Evolutionary conservation across 208 protist genomes (phyloP).

Genomic region (Naegleria gruberi): DNA sequence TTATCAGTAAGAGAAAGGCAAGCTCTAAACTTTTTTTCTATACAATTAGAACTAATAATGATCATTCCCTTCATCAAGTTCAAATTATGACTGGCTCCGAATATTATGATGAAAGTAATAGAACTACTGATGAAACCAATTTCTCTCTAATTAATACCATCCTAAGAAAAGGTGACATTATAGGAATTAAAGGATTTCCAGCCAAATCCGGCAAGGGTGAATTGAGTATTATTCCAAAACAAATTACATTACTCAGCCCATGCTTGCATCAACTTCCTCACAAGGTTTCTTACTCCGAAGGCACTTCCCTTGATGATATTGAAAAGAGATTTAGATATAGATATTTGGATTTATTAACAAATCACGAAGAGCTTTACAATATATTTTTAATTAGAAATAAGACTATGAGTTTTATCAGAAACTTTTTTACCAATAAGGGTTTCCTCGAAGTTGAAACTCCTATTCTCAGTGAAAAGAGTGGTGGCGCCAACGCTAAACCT

Average conservation of each 20-base stretch:
- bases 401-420: conserved; percentile 48
- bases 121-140: background rate
- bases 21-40: background rate
- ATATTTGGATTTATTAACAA: background rate
- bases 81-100: background rate
- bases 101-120: background rate
- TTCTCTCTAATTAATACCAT: background rate
- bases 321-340: conserved; percentile 6
- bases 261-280: conserved; percentile 1
- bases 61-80: background rate
- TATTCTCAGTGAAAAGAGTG: conserved; percentile 66
- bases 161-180: conserved; percentile 56
- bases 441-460: conserved; percentile 90
- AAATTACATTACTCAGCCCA: conserved; percentile 54
- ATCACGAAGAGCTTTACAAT: background rate
- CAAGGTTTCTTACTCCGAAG: background rate
- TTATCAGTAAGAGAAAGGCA: background rate
- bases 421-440: conserved; percentile 54
- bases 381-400: background rate
- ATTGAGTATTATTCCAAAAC: conserved; percentile 58
- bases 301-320: background rate
- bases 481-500: conserved; percentile 75
- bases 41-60: background rate
- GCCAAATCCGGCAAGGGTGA: conserved; percentile 66
- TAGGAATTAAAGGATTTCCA: conserved; percentile 63